A percentile compares a stretch with the other conserved stretches of the same genome.
phyloP scores from a whole-genome alignment of 2,329 filamentous ascomycete genomes.

The Orbilia ellipsospora region DNA sequence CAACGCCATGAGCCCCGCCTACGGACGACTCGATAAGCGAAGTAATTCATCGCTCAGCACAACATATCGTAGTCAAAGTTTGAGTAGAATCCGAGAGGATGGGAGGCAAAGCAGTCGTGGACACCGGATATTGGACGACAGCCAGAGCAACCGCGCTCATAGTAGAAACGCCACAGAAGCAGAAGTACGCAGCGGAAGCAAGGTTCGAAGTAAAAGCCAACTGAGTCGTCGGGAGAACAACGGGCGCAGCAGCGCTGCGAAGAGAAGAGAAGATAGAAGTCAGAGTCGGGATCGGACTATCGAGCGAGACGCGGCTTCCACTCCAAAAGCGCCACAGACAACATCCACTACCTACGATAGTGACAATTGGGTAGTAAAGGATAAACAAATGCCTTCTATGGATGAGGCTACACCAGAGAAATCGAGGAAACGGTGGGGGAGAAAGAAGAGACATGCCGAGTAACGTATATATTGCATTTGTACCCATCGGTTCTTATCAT shows the following conservation, averaged over 20 bases:
- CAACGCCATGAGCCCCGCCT: constrained; percentile 23
- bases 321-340: constrained; percentile 47
- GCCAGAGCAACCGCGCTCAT: constrained; percentile 21
- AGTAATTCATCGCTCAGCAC: constrained; percentile 46
- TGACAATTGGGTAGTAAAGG: constrained; percentile 49
- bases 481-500: constrained; percentile 1
- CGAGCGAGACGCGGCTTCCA: constrained; percentile 38
- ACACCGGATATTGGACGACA: constrained; percentile 26
- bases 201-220: constrained; percentile 47
- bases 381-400: constrained; percentile 2
- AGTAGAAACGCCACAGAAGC: constrained; percentile 25
- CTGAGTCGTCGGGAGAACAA: constrained; percentile 40
- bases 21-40: constrained; percentile 23
- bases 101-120: constrained; percentile 49
- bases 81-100: constrained; percentile 46
- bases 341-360: constrained; percentile 53
- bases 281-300: constrained; percentile 50
- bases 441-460: constrained; percentile 51
- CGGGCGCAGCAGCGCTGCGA: constrained; percentile 31
- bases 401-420: constrained; percentile 43
- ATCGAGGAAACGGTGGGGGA: constrained; percentile 44
- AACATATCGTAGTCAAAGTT: constrained; percentile 44
- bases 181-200: constrained; percentile 47
- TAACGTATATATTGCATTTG: constrained; percentile 12
- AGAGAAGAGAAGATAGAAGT: constrained; percentile 41